phyloP scores from a whole-genome alignment of 2,329 filamentous ascomycete genomes.

The Ramularia collo-cygni region DNA sequence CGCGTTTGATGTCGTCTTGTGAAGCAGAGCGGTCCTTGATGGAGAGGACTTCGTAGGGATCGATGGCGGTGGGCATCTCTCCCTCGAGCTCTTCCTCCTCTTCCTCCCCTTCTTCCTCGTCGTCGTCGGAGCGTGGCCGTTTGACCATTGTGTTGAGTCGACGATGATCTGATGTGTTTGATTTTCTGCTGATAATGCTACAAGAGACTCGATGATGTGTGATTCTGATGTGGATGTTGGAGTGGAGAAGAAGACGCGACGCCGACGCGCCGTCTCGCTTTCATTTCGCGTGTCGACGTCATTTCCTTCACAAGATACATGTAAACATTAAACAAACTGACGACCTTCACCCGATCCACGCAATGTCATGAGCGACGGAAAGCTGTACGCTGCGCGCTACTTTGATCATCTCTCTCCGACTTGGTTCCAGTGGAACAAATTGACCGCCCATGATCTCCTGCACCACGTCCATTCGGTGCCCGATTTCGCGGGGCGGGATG shows the following conservation, averaged over 20 bases:
- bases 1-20: slow-evolving; percentile 73
- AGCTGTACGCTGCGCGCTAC: slow-evolving; percentile 51
- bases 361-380: slow-evolving; percentile 33
- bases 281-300: background rate
- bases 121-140: slow-evolving; percentile 6
- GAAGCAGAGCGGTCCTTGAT: slow-evolving; percentile 61
- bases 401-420: slow-evolving; percentile 51
- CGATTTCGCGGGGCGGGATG: slow-evolving; percentile 48
- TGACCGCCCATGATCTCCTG: slow-evolving; percentile 47
- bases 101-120: slow-evolving; percentile 13
- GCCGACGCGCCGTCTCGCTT: background rate
- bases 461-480: slow-evolving; percentile 43
- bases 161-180: background rate
- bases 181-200: background rate
- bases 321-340: background rate
- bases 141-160: slow-evolving; percentile 10
- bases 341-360: too few species aligned
- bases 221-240: background rate
- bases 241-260: background rate
- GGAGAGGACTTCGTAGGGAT: slow-evolving; percentile 74
- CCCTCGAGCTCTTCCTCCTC: slow-evolving; percentile 47
- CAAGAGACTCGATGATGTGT: slow-evolving; percentile 2
- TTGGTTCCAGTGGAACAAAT: slow-evolving; percentile 56
- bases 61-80: slow-evolving; percentile 59
- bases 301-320: background rate